These are phyloP conservation scores for Oryza longistaminata DNA, from an alignment of 176 grass and related monocot genomes.

Conservation along the genomic window DNA sequence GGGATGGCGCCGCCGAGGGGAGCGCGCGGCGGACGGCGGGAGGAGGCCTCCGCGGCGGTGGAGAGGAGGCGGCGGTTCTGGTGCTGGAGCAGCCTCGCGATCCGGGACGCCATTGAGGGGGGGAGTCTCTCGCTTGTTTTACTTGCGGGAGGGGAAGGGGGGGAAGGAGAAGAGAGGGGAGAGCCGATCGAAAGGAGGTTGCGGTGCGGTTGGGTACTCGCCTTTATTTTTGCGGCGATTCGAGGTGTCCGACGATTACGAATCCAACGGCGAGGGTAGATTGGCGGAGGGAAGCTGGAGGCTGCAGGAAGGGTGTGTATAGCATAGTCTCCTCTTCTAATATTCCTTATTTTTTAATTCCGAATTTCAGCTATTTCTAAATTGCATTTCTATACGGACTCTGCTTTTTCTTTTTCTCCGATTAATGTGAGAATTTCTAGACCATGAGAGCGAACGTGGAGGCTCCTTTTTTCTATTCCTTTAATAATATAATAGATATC, in stretches of 20 bases:
- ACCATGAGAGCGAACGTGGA: too few relatives aligned
- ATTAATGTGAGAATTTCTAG: too few relatives aligned
- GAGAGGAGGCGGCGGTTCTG: constrained; percentile 32
- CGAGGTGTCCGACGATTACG: neutral
- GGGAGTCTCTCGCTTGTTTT: neutral
- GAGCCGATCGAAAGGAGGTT: neutral
- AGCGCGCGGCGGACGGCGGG: neutral
- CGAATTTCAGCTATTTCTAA: too few relatives aligned
- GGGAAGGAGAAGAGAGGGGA: too few relatives aligned
- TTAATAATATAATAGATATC: too few relatives aligned
- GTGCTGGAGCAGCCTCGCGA: constrained; percentile 36
- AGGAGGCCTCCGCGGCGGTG: constrained; percentile 30
- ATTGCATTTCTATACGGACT: too few relatives aligned
- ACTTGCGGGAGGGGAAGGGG: constrained; percentile 23
- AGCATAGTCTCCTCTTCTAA: too few relatives aligned
- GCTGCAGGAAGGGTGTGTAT: too few relatives aligned
- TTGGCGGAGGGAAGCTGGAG: neutral
- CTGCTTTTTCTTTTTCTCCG: too few relatives aligned
- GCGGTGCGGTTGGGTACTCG: neutral
- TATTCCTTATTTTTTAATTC: too few relatives aligned
- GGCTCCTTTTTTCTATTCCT: too few relatives aligned
- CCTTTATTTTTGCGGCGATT: neutral
- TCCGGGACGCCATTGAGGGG: constrained; percentile 36
- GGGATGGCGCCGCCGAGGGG: neutral
- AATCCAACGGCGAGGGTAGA: neutral